A percentile compares a stretch with the other conserved stretches of the same genome.
phyloP scores from a whole-genome alignment of 139 green algal species.

The Chlamydomonas urium region DNA sequence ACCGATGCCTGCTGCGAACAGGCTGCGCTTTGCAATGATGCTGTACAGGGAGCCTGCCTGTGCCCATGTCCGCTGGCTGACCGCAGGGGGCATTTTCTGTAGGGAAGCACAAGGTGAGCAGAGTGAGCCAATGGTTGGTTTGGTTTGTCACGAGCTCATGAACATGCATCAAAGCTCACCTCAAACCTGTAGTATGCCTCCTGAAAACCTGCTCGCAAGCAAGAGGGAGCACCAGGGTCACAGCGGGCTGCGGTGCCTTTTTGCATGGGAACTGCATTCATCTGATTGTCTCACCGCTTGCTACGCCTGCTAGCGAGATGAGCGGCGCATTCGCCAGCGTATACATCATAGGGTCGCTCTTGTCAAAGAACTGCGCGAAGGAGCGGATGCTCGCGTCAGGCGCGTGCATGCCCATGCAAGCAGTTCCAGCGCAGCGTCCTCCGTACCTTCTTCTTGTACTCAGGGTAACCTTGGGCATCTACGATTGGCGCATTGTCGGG shows the following conservation, averaged over 20 bases:
- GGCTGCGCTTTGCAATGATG: constrained; percentile 26
- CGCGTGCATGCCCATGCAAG: neutral
- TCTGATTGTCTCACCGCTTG: too few species aligned
- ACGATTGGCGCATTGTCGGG: constrained; percentile 8
- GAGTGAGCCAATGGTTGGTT: neutral
- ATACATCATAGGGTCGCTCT: constrained; percentile 29
- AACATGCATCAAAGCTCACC: constrained; percentile 7
- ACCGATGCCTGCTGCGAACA: constrained; percentile 22
- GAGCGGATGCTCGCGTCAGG: neutral
- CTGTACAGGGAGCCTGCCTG: constrained; percentile 23
- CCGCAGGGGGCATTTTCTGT: constrained; percentile 30
- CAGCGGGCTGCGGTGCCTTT: too few species aligned
- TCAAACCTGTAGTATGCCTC: constrained; percentile 38
- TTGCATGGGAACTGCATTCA: too few species aligned
- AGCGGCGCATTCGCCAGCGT: constrained; percentile 27
- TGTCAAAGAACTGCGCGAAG: constrained; percentile 17
- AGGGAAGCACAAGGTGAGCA: neutral
- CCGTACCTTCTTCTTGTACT: neutral
- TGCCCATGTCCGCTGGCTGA: constrained; percentile 21
- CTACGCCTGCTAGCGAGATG: constrained; percentile 28
- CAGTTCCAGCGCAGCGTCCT: neutral
- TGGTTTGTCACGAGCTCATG: neutral
- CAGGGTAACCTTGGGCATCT: constrained; percentile 2
- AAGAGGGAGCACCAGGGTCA: too few species aligned
- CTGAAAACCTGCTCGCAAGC: constrained; percentile 28